A percentile compares a stretch with the other conserved stretches of the same genome.
Conservation (phyloP, 768 basidiomycete species). For the Russula ochroleuca region DNA sequence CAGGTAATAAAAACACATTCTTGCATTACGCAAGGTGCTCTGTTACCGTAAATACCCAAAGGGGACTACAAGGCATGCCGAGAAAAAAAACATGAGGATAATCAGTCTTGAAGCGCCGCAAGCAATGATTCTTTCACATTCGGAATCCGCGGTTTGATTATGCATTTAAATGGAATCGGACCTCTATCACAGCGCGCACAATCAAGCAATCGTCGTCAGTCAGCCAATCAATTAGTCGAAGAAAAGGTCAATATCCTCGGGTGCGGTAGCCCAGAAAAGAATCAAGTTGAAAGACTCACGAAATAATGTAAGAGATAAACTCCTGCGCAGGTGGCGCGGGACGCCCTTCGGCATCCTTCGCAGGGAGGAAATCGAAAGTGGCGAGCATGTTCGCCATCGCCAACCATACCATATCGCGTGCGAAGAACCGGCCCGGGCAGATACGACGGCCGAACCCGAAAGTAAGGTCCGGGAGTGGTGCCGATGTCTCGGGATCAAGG, state of each 20-base stretch:
- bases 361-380: slow-evolving; percentile 17
- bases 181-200: neutral
- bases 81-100: neutral
- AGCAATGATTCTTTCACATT: slow-evolving; percentile 1
- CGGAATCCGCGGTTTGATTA: slow-evolving; percentile 13
- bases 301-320: neutral
- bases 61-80: neutral
- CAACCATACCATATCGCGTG: slow-evolving; percentile 8
- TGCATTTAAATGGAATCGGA: slow-evolving; percentile 19
- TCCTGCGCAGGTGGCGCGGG: slow-evolving; percentile 3
- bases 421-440: slow-evolving; percentile 19
- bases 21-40: neutral
- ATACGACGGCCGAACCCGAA: slow-evolving; percentile 20
- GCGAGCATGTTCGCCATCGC: slow-evolving; percentile 18
- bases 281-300: neutral
- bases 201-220: neutral
- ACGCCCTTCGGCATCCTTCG: slow-evolving; percentile 6
- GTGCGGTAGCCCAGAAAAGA: neutral
- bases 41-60: neutral
- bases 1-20: neutral
- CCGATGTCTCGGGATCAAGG: slow-evolving; percentile 6
- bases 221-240: neutral
- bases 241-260: neutral
- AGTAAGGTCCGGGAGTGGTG: neutral
- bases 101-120: slow-evolving; percentile 7